Conservation (phyloP, 306 rosid genomes). For the Quercus berberidifolia region DNA sequence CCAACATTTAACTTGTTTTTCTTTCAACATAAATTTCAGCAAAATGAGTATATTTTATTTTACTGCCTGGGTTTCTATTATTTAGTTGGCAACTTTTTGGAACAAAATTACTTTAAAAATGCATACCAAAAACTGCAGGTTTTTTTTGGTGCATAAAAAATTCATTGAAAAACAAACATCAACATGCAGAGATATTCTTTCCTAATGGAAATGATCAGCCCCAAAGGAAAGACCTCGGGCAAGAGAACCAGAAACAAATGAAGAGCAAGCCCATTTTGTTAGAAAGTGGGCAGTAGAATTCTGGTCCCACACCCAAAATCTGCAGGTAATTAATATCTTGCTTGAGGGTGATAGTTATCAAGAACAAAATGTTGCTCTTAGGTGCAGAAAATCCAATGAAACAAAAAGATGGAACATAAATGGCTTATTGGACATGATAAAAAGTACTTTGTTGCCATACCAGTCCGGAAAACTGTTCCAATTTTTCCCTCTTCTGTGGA, state of each 20-base stretch:
- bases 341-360: neutral
- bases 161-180: too few relatives aligned
- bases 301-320: neutral
- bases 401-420: neutral
- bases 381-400: slow-evolving; percentile 20
- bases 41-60: neutral
- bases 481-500: slow-evolving; percentile 45
- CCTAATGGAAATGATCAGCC: too few relatives aligned
- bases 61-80: neutral
- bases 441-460: slow-evolving; percentile 18
- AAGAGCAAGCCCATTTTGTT: too few relatives aligned
- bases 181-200: too few relatives aligned
- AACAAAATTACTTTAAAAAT: neutral
- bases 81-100: neutral
- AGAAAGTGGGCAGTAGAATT: too few relatives aligned
- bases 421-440: neutral
- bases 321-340: neutral
- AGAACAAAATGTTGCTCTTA: neutral
- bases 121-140: neutral
- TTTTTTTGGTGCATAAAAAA: neutral
- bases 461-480: slow-evolving; percentile 37
- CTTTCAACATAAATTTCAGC: neutral
- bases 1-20: neutral
- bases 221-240: too few relatives aligned
- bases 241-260: too few relatives aligned